These are phyloP conservation scores for Aspergillus fructus DNA, from an alignment of 2,329 filamentous ascomycete species.

Conservation along the genomic window DNA sequence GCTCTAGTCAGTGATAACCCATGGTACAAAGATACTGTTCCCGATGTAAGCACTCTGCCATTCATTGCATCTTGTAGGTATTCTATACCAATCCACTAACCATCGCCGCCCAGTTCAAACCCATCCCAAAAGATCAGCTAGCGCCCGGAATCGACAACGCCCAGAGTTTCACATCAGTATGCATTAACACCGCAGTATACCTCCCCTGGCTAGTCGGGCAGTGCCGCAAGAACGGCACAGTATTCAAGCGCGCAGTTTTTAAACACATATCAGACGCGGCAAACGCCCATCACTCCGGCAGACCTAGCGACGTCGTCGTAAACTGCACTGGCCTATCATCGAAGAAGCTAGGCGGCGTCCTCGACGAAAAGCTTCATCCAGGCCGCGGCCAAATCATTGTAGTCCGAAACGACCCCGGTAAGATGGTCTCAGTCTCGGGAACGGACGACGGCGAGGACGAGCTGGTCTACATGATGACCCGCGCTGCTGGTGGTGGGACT, in stretches of 20 bases:
- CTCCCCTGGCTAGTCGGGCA: slow-evolving; percentile 81
- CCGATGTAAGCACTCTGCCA: slow-evolving; percentile 54
- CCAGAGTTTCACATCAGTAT: slow-evolving; percentile 77
- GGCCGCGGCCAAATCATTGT: slow-evolving; percentile 80
- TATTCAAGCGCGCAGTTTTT: slow-evolving; percentile 63
- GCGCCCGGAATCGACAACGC: slow-evolving; percentile 67
- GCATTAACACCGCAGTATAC: slow-evolving; percentile 88
- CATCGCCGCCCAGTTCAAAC: slow-evolving; percentile 53
- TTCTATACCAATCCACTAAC: not conserved
- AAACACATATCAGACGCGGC: slow-evolving; percentile 73
- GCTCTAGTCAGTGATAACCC: slow-evolving; percentile 66
- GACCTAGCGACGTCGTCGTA: slow-evolving; percentile 66
- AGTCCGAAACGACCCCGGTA: slow-evolving; percentile 72
- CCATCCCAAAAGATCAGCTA: slow-evolving; percentile 58
- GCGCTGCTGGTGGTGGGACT: slow-evolving; percentile 74
- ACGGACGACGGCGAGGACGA: slow-evolving; percentile 73
- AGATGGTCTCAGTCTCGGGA: slow-evolving; percentile 70
- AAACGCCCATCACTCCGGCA: slow-evolving; percentile 56
- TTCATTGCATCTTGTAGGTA: too few relatives aligned
- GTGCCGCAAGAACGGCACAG: slow-evolving; percentile 71
- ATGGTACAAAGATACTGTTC: slow-evolving; percentile 72
- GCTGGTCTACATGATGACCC: slow-evolving; percentile 76
- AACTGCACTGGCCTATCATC: slow-evolving; percentile 84
- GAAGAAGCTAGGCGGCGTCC: slow-evolving; percentile 74
- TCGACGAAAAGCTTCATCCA: slow-evolving; percentile 71